Base-by-base conservation (phyloP, 2,329 filamentous ascomycete species). In the Fusarium miscanthi region DNA sequence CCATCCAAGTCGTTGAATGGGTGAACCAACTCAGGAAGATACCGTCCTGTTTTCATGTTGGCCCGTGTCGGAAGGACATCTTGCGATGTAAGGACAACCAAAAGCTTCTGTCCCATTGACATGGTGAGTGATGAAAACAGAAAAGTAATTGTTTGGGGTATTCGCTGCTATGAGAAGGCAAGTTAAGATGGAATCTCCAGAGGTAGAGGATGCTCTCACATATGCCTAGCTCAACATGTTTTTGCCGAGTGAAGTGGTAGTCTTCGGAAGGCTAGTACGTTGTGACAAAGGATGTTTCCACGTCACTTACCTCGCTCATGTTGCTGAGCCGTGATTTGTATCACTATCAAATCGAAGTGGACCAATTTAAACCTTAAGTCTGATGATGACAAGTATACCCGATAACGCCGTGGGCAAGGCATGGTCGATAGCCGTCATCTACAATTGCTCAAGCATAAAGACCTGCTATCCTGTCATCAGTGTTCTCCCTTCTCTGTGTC, bases 401-500 rank as follows among this genome's bases (percentile, higher is more conserved):
- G 42, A 45, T 45, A 45, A 45, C 17, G 11, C 42, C 23, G 42
- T 13, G 8, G 12, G 23, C 13, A 12, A 27, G 17, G 12, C 11
- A 5, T 19, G 23, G 11, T 9, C 5, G 4, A 27, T 9, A 6
- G 8, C 23, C 11, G 8, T 17, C 12, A 19, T 4, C 11, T 19
- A 17, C 6, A 25, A 14, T 19, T 45, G 4, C 17, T 27, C 17
- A 14, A 13, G 17, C 42, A 45, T 45, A 45, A 45, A 45, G 23
- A 14, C 17, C 6, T 9, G 11, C 17, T 5, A 0, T 19, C 17
- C 25, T 8, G 17, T 19, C 17, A 45, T 14, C 8, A 9, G 23
- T 6, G 2, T 21, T 21, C n/a, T 42, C 3, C 6, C 13, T 23
- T 0, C 8, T 23, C n/a, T 10, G 14, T 7, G 11, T 27, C 42